Base-by-base conservation (phyloP, 1,284 basidiomycete genomes). In the Hemileia vastatrix region DNA sequence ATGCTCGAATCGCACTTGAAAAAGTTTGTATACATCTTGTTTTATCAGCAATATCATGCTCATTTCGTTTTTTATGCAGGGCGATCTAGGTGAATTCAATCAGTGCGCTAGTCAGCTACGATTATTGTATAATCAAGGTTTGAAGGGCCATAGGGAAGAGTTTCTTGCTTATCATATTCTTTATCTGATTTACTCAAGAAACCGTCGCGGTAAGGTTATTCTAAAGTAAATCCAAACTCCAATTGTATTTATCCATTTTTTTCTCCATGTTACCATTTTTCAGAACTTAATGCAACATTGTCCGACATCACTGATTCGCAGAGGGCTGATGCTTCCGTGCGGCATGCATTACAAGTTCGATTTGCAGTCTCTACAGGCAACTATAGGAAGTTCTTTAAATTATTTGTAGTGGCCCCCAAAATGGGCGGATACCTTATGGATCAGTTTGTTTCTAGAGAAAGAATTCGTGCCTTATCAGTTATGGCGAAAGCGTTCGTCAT, bases 351-450 rank as follows among this genome's bases (percentile, higher is more conserved):
- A 65, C 80, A 81, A 58, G 91, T 97, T 62, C 90, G 93, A 72
- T 84, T 87, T 40, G 87, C 92, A 24, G 77, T 93, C 64, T 84
- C 91, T 50, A 88, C 88, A 75, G 90, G 89, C 73, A 98, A 98
- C 77, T 98, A 97, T 77, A 87, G 90, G 77, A 82, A 84, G 52
- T 84, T 99, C 70, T 98, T 97, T 79, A 82, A 84, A 66, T 80
- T 93, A 54, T 98, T 90, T 77, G 71, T 83, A 68, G 81, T 81
- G 64, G 89, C 91, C 49, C 93, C 93, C 47, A 94, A 94, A 76
- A 97, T 98, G 95, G 90, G 91, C 55, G 92, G 85, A 62, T 97
- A 97, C 77, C 91, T 99, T 73, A 95, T 98, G 90, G 94, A 98
- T 77, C 92, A 97, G 77, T 96, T 98, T 76, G 87, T 96, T 69